Evolutionary conservation across 2,329 filamentous ascomycete genomes (phyloP).

Genomic region (Scolecobasidium constrictum): DNA sequence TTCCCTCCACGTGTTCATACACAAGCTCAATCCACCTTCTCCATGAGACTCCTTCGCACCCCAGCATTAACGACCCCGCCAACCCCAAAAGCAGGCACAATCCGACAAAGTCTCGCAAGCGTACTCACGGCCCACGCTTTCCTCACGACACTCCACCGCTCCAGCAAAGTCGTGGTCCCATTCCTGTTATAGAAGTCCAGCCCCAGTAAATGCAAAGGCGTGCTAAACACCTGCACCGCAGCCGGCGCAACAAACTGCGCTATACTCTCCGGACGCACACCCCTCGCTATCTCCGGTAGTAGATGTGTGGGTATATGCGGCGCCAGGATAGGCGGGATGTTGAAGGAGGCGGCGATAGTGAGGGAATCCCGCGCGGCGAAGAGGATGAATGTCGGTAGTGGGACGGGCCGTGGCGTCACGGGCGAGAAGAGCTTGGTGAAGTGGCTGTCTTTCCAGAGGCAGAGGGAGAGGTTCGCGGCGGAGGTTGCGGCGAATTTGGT

Average conservation of each 20-base stretch:
- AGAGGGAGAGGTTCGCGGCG: slow-evolving; percentile 72
- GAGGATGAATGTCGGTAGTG: slow-evolving; percentile 60
- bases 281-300: slow-evolving; percentile 37
- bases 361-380: slow-evolving; percentile 77
- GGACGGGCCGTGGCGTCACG: slow-evolving; percentile 41
- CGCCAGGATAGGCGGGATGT: slow-evolving; percentile 69
- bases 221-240: slow-evolving; percentile 65
- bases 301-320: slow-evolving; percentile 43
- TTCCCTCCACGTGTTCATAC: too few relatives aligned
- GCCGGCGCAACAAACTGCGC: slow-evolving; percentile 78
- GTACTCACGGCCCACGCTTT: slow-evolving; percentile 68
- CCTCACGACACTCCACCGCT: slow-evolving; percentile 57
- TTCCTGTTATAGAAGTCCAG: slow-evolving; percentile 75
- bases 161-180: slow-evolving; percentile 36
- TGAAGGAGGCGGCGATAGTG: slow-evolving; percentile 88
- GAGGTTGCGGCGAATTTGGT: slow-evolving; percentile 74
- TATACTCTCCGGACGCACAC: slow-evolving; percentile 36
- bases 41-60: slow-evolving; percentile 58
- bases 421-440: slow-evolving; percentile 78
- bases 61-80: slow-evolving; percentile 78
- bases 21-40: slow-evolving; percentile 38
- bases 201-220: slow-evolving; percentile 75
- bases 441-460: slow-evolving; percentile 80
- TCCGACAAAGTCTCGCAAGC: slow-evolving; percentile 67
- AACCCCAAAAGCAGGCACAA: slow-evolving; percentile 80